A percentile compares a stretch with the other conserved stretches of the same genome.
These are phyloP conservation scores for Mycena metata DNA, from an alignment of 768 basidiomycete genomes.

Conservation along the genomic window DNA sequence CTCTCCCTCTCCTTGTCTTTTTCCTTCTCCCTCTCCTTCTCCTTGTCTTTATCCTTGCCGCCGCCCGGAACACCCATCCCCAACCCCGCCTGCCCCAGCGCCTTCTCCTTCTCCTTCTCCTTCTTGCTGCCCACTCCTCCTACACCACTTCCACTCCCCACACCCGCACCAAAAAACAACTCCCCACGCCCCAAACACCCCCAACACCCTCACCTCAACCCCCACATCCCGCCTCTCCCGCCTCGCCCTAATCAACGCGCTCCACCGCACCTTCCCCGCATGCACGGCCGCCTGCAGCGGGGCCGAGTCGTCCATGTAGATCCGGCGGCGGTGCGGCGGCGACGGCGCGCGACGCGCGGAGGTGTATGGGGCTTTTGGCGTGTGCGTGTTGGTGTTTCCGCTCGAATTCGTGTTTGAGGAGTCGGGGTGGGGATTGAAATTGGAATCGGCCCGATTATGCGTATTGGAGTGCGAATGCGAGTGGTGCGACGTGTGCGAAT, in stretches of 20 bases:
- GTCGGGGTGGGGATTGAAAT: no score
- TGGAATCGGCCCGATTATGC: background rate
- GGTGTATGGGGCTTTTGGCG: no score
- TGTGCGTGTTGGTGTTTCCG: no score
- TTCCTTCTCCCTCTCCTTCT: background rate
- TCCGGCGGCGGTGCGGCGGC: conserved; percentile 48
- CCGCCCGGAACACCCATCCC: background rate
- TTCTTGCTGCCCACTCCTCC: background rate
- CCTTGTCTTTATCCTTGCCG: background rate
- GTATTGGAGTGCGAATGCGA: no score
- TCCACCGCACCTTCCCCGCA: conserved; percentile 61
- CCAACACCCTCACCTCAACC: conserved; percentile 56
- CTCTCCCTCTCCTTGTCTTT: background rate
- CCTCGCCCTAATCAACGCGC: conserved; percentile 53
- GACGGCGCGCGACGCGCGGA: background rate
- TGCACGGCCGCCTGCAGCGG: conserved; percentile 58
- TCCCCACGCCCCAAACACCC: no score
- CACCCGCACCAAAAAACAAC: conserved; percentile 28
- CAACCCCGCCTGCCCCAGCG: background rate
- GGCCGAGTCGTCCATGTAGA: conserved; percentile 70
- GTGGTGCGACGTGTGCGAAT: background rate
- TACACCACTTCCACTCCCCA: background rate
- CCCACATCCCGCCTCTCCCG: conserved; percentile 51
- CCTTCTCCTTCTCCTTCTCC: no score
- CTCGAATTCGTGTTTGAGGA: no score